Percentiles rank a stretch among this genome's conserved stretches.
These are phyloP conservation scores for Salix arbutifolia DNA, from an alignment of 345 rosid genomes.

Conservation along the genomic window DNA sequence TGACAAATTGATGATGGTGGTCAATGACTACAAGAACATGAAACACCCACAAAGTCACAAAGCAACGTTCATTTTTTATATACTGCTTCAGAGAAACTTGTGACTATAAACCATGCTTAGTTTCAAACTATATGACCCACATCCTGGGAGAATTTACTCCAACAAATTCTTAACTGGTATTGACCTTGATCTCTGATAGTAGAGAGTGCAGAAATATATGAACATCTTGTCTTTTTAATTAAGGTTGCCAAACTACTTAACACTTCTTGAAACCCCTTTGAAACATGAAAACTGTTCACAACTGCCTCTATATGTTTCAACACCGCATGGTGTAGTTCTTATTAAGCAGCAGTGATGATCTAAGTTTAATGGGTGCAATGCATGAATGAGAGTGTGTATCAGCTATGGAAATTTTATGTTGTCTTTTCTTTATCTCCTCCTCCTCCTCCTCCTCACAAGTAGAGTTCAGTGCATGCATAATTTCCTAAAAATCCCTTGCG, in stretches of 20 bases:
- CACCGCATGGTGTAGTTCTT: background rate
- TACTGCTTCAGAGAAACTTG: background rate
- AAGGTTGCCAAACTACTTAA: background rate
- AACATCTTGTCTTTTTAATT: background rate
- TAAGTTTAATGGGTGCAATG: background rate
- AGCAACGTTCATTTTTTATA: background rate
- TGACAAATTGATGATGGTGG: background rate
- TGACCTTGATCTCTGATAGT: background rate
- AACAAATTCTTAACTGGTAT: background rate
- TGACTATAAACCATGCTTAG: background rate
- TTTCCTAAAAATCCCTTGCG: background rate
- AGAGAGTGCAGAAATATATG: background rate
- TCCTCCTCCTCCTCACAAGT: background rate
- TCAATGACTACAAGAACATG: background rate
- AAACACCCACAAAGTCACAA: background rate
- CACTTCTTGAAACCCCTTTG: background rate
- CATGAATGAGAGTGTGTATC: background rate
- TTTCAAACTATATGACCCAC: background rate
- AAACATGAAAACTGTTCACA: background rate
- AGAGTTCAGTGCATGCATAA: background rate
- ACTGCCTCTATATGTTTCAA: background rate
- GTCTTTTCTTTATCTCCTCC: background rate
- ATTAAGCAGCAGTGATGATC: background rate
- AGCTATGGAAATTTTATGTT: background rate
- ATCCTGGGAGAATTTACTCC: background rate